Evolutionary conservation across 164 flowering plant species (phyloP).

Genomic region (Sedum album): DNA sequence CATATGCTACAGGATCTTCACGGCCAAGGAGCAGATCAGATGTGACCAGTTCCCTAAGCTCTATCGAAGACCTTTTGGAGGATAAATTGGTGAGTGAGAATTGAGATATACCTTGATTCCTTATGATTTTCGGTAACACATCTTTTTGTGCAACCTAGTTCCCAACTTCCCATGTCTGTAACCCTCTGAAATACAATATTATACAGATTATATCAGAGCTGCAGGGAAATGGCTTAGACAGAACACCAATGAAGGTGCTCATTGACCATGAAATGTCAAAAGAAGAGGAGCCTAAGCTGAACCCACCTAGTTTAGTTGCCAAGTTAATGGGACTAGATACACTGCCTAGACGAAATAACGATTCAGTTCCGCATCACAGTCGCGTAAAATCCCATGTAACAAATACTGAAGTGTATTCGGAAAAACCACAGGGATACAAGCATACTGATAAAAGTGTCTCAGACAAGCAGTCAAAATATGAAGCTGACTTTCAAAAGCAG

Average conservation of each 20-base stretch:
- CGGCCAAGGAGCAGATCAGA: conserved; percentile 50
- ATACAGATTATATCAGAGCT: conserved; percentile 54
- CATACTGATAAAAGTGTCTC: conserved; percentile 27
- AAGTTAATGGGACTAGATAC: conserved; percentile 95
- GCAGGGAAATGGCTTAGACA: conserved; percentile 36
- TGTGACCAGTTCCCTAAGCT: conserved; percentile 30
- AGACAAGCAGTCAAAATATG: conserved; percentile 31
- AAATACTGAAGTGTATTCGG: conserved; percentile 25
- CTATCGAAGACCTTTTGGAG: conserved; percentile 35
- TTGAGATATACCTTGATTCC: too few relatives aligned
- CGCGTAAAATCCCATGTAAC: conserved; percentile 29
- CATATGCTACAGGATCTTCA: conserved; percentile 35
- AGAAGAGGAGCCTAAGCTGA: conserved; percentile 50
- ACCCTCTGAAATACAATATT: not conserved
- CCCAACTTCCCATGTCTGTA: not conserved
- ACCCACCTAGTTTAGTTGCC: conserved; percentile 79
- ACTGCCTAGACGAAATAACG: conserved; percentile 45
- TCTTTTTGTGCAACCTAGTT: not conserved
- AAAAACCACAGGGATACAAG: conserved; percentile 25
- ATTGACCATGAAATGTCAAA: conserved; percentile 88
- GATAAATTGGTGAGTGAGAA: conserved; percentile 47
- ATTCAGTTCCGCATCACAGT: conserved; percentile 28
- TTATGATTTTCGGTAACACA: conserved; percentile 10
- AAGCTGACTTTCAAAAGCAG: conserved; percentile 26
- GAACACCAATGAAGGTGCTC: conserved; percentile 89